Base-by-base conservation (phyloP, 2,329 filamentous ascomycete species). In the Neonectria faginata region DNA sequence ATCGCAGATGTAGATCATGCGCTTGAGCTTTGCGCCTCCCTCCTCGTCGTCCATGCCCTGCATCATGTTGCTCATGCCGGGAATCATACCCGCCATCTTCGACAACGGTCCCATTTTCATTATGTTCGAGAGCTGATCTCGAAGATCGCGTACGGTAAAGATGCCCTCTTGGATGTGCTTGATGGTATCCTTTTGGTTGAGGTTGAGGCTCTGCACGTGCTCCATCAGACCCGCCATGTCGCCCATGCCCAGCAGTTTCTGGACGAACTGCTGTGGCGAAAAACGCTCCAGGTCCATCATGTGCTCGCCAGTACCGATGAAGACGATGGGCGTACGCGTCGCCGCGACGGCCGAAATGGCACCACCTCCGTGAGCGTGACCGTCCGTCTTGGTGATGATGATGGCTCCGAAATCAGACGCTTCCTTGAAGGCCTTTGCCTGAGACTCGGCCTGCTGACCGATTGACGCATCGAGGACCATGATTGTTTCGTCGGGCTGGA, bases 31-130 rank as follows among this genome's bases (percentile, higher is more conserved):
- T 73, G 91, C 84, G 59, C 90, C 89, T n/a, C 95, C 95, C 76
- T 98, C 96, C 75, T 98, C 95, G 76, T 99, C 97, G 76, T 98
- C 94, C 88, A 98, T 96, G 42, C 93, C 93, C 57, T 93, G 91
- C 88, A 97, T 98, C 86, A 98, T 91, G 75, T 92, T 92, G 71
- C 91, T 91, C 79, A 99, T 91, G 29, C 96, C 96, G 0, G 96
- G 96, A 68, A 99, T 98, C 96, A 99, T 99, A 73, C 94, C 94
- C 0, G 95, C 97, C 88, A 99, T 97, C 79, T 99, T 98, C 18
- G 92, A 97, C 1, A 99, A 82, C 0, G 96, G 96, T 0, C 96
- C 96, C 96, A 99, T 98, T 83, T 99, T 99, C 94, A 98, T 97
- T 76, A 99, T 97, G 75, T 98, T 98, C 63, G 91, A 92, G 12